Evolutionary conservation across 305 asterid species (phyloP).

Genomic region (Withania somnifera): DNA sequence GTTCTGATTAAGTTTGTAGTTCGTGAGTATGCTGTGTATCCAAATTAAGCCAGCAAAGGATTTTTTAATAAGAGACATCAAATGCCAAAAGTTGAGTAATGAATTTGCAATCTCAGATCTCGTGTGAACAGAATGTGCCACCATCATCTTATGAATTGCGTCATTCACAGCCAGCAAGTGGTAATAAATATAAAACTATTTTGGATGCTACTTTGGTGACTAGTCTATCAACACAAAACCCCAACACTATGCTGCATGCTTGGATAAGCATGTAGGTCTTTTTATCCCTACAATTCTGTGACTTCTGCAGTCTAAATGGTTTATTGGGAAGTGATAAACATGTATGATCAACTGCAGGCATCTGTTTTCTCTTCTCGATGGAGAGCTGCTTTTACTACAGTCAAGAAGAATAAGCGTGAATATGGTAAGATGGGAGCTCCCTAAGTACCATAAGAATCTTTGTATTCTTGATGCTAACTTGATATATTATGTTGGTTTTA

Average conservation of each 20-base stretch:
- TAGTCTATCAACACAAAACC: too few species aligned
- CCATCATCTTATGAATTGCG: background rate
- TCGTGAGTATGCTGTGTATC: background rate
- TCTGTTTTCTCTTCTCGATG: too few species aligned
- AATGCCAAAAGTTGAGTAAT: background rate
- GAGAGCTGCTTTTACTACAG: background rate
- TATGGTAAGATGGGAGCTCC: background rate
- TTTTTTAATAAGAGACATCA: background rate
- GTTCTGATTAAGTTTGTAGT: background rate
- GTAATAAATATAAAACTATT: background rate
- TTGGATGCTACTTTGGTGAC: background rate
- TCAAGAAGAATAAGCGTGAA: background rate
- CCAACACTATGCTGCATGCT: too few species aligned
- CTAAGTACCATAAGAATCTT: background rate
- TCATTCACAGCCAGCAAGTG: background rate
- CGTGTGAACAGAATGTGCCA: background rate
- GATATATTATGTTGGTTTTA: background rate
- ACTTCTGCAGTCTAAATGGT: too few species aligned
- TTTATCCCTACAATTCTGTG: too few species aligned
- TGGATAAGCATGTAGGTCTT: too few species aligned
- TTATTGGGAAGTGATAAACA: too few species aligned
- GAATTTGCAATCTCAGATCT: background rate
- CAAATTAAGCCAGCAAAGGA: background rate
- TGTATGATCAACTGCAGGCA: too few species aligned
- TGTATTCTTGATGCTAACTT: background rate